phyloP scores from a whole-genome alignment of 345 rosid genomes.

The Hibiscus trionum region DNA sequence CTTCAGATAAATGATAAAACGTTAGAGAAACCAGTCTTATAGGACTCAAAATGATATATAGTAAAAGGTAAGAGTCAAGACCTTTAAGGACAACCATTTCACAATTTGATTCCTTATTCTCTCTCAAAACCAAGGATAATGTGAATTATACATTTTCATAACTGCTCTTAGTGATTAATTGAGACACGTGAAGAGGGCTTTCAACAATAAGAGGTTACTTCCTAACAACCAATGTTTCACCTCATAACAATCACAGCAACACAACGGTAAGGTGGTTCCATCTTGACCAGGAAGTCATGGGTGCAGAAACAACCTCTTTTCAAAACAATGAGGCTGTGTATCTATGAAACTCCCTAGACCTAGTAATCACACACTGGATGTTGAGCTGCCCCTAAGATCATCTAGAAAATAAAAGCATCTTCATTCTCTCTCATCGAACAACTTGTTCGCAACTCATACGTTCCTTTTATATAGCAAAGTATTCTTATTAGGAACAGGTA shows the following conservation, averaged over 20 bases:
- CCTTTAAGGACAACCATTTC: not conserved
- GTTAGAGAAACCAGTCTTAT: not conserved
- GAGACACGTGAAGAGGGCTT: not conserved
- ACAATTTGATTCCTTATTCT: constrained; percentile 1
- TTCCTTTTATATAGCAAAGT: not conserved
- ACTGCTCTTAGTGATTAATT: not conserved
- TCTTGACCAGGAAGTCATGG: not conserved
- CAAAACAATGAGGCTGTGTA: not conserved
- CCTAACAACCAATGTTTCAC: not conserved
- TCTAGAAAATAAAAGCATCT: not conserved
- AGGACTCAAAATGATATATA: not conserved
- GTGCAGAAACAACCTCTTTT: not conserved
- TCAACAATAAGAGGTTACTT: not conserved
- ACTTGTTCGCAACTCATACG: not conserved
- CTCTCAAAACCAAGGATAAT: not conserved
- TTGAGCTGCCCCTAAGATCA: not conserved
- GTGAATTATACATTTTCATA: not conserved
- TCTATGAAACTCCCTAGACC: constrained; percentile 6
- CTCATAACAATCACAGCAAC: not conserved
- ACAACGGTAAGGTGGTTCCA: not conserved
- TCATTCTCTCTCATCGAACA: not conserved
- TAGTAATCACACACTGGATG: not conserved
- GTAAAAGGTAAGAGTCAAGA: not conserved
- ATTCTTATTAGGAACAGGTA: not conserved
- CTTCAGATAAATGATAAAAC: not conserved